phyloP scores from a whole-genome alignment of 192 early-diverging fungal genomes.

The Lobosporangium transversale region DNA sequence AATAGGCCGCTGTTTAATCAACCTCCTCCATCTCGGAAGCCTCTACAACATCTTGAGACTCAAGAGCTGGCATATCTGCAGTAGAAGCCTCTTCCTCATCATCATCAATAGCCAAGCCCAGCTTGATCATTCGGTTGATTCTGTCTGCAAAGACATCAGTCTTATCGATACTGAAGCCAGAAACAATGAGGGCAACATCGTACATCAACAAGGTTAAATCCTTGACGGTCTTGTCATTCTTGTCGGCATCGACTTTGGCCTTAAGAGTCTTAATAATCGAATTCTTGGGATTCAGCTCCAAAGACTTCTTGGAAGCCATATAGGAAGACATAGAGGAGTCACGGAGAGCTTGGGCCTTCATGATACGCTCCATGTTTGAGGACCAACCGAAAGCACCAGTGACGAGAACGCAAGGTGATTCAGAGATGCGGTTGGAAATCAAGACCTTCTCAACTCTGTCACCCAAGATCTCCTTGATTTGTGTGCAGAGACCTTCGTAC shows the following conservation, averaged over 20 bases:
- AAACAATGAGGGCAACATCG: constrained; percentile 94
- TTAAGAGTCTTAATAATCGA: constrained; percentile 95
- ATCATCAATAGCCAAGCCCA: constrained; percentile 94
- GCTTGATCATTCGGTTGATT: constrained; percentile 99
- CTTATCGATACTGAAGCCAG: constrained; percentile 98
- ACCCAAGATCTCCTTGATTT: constrained; percentile 98
- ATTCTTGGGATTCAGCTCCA: constrained; percentile 97
- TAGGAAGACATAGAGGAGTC: constrained; percentile 98
- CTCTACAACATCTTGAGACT: constrained; percentile 5
- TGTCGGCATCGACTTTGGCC: constrained; percentile 91
- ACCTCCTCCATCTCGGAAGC: constrained; percentile 26
- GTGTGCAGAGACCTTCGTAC: constrained; percentile 89
- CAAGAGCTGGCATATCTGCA: constrained; percentile 13
- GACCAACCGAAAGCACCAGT: constrained; percentile 99
- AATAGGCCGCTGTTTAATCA: no score
- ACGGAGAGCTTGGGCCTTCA: constrained; percentile 99
- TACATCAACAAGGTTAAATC: constrained; percentile 94
- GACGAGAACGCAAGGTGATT: constrained; percentile 98
- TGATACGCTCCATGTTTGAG: constrained; percentile 99
- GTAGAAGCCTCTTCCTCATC: constrained; percentile 42
- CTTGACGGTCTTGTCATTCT: constrained; percentile 99
- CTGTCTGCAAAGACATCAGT: constrained; percentile 90
- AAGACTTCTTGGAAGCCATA: constrained; percentile 99
- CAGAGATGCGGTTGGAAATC: constrained; percentile 94
- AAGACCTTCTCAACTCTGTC: constrained; percentile 97